Evolutionary conservation across 306 rosid genomes (phyloP), one percentile per base, ranked within the genome.

Genomic region (Coriaria nepalensis): DNA sequence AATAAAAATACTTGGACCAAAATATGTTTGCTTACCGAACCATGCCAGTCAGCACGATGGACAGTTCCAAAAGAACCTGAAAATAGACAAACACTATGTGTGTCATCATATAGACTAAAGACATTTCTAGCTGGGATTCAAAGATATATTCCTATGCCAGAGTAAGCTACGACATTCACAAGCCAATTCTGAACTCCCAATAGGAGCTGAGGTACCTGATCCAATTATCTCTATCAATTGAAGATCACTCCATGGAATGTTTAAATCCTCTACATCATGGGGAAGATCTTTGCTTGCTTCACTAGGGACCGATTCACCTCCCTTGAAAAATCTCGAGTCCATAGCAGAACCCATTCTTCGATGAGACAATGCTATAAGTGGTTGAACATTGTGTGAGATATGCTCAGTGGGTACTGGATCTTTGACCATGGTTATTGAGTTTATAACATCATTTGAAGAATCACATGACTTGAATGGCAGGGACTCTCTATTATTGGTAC

Each of bases 1-100:
- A 20, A 20, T 20, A 20, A 1, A 20, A 20, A 20, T 20, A 20
- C 29, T 20, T 20, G 29, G 29, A 20, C 29, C 29, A 20, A 20
- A 20, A 20, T 20, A 20, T 1, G 29, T 20, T 20, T 20, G 29
- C 94, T 79, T 83, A 92, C 98, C 60, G 98, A 92, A 64, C 86
- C 96, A 78, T 78, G 63, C 98, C 98, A 92, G 67, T 92, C 98
- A 43, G 96, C 98, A n/a, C 81, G 93, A 73, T 82, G 96, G 43
- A 92, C 98, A 63, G 93, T 92, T 65, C 96, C 98, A 63, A 92
- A 92, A 45, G 96, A 86, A 75, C 94, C 98, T 86, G 86, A 60
- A 79, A 80, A 72, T 48, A 66, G 20, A 79, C 36, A 53, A 50
- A 42, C 37, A 9, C 40, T 52, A 54, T 45, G 56, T 41, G 56